Evolutionary conservation across 2,329 filamentous ascomycete species (phyloP), one percentile per base, ranked within the genome.

Genomic region (Seiridium cupressi): DNA sequence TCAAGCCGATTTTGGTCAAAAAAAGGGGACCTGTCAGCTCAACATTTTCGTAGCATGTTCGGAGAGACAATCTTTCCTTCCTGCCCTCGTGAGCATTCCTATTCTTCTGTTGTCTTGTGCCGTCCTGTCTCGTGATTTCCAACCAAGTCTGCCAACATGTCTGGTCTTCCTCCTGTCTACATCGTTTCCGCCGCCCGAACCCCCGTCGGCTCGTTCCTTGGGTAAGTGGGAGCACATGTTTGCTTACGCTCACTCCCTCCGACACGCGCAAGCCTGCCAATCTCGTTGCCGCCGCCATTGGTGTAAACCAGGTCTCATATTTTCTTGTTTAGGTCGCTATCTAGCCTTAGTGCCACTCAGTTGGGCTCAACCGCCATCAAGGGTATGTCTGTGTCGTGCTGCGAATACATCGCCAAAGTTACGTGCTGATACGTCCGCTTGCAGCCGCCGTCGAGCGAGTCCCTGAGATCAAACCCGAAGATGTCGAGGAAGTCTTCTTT

Each of bases 401-500:
- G 18, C 18, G 18, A 26, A 26, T 26, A 26, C 18, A 26, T 26
- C 18, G 18, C 18, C 18, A 26, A 26, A 26, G 18, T 26, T 26
- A 40, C 49, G 10, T 40, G 60, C 51, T 60, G 36, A 62, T 53
- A 60, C 11, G 13, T n/a, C 42, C 11, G 59, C 55, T 40, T 54
- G 34, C 60, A 89, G 86, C 83, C 70, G 94, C 94, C 63, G 86
- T 99, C 67, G 90, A 93, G 79, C 90, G 92, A 71, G 91, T 90
- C 51, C 89, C 95, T 59, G 85, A 89, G 72, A 87, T 99, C 80
- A 93, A 96, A 80, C 84, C 92, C 59, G 87, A 93, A 71, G 87
- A 96, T 74, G 91, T 99, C 61, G 88, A 99, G 74, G 95, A 99
- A 77, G 92, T 99, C 73, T 96, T 95, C 83, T 96, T 97, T 74